These are phyloP conservation scores for Diaporthe helianthi DNA, from an alignment of 2,329 filamentous ascomycete genomes.

Conservation along the genomic window DNA sequence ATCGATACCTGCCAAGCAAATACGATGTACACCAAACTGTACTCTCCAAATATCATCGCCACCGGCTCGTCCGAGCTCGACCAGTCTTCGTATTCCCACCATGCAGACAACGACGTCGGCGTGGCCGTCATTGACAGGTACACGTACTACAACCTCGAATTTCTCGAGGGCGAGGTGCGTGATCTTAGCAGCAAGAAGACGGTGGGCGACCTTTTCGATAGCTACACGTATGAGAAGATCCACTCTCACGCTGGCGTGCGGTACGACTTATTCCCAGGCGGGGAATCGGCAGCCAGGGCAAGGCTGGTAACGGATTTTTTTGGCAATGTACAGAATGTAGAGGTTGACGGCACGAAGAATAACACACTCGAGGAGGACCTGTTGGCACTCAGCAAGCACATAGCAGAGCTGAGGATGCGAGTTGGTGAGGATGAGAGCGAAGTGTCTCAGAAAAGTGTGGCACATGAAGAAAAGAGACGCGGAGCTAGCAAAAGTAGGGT, in stretches of 20 bases:
- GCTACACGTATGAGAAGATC: constrained; percentile 93
- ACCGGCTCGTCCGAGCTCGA: constrained; percentile 97
- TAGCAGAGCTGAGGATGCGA: constrained; percentile 59
- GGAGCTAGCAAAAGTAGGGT: constrained; percentile 45
- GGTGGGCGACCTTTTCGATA: constrained; percentile 93
- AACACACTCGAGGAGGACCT: constrained; percentile 75
- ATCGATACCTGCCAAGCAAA: constrained; percentile 99
- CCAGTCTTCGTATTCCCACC: constrained; percentile 95
- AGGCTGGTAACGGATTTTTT: constrained; percentile 96
- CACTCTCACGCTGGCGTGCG: constrained; percentile 90
- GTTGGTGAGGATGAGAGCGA: constrained; percentile 53
- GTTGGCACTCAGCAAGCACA: constrained; percentile 74
- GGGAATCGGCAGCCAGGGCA: constrained; percentile 76
- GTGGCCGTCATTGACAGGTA: constrained; percentile 98
- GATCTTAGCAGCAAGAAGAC: constrained; percentile 88
- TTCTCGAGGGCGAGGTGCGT: constrained; percentile 87
- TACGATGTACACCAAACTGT: constrained; percentile 98
- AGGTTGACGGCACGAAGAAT: constrained; percentile 75
- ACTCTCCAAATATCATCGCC: constrained; percentile 97
- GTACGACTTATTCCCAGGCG: constrained; percentile 93
- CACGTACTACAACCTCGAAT: constrained; percentile 98
- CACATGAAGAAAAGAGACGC: constrained; percentile 36
- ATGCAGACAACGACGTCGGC: constrained; percentile 96
- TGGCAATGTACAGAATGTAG: constrained; percentile 96
- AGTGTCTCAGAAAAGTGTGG: constrained; percentile 36